These are phyloP conservation scores for Chytridium lagenaria DNA, from an alignment of 371 early-diverging fungal species.

Conservation along the genomic window DNA sequence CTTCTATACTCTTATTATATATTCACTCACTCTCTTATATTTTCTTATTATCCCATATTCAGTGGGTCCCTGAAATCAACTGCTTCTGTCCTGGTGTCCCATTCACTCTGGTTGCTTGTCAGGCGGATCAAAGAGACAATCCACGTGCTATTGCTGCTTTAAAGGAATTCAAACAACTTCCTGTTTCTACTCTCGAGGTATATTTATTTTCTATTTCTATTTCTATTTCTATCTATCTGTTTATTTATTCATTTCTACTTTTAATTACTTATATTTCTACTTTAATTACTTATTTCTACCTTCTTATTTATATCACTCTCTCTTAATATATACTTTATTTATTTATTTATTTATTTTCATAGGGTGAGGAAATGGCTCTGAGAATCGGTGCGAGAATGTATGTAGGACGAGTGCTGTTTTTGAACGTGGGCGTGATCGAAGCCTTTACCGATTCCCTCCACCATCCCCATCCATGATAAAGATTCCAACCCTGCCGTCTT, in stretches of 20 bases:
- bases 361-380: slow-evolving; percentile 1
- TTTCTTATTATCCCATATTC: too few species aligned
- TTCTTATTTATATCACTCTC: not conserved
- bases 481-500: not conserved
- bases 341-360: too few species aligned
- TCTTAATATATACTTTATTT: not conserved
- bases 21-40: too few species aligned
- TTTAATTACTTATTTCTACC: not conserved
- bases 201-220: not conserved
- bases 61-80: slow-evolving; percentile 39
- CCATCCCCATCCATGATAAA: not conserved
- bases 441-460: slow-evolving; percentile 4
- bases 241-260: too few species aligned
- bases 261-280: too few species aligned
- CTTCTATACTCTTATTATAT: too few species aligned
- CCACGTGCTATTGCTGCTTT: not conserved
- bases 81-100: slow-evolving; percentile 21
- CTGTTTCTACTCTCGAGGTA: not conserved
- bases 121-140: slow-evolving; percentile 29
- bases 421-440: not conserved
- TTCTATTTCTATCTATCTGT: not conserved
- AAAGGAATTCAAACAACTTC: not conserved
- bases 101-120: slow-evolving; percentile 24
- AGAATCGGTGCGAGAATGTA: not conserved
- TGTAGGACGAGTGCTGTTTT: not conserved